phyloP scores from a whole-genome alignment of 371 early-diverging fungal genomes.

The Zychaea mexicana region DNA sequence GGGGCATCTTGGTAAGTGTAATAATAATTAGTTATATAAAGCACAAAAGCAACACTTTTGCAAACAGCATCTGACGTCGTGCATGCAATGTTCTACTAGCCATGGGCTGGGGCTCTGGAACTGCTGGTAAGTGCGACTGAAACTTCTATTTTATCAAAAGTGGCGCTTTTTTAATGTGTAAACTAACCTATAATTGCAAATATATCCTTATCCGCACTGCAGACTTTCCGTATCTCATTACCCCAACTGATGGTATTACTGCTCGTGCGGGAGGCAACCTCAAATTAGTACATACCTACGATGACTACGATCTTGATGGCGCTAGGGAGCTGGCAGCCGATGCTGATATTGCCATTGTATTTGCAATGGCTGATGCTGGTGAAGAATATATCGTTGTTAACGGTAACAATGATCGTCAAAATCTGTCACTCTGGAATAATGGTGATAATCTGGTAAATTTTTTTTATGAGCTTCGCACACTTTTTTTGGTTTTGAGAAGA shows the following conservation, averaged over 20 bases:
- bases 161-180: no score
- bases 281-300: slow-evolving; percentile 30
- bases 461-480: not conserved
- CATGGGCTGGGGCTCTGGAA: slow-evolving; percentile 70
- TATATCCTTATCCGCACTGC: no score
- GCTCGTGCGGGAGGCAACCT: slow-evolving; percentile 31
- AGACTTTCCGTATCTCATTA: slow-evolving; percentile 59
- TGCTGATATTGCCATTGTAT: slow-evolving; percentile 62
- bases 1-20: slow-evolving; percentile 58
- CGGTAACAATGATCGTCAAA: slow-evolving; percentile 53
- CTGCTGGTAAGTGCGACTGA: no score
- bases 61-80: not conserved
- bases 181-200: no score
- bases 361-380: slow-evolving; percentile 57
- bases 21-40: slow-evolving; percentile 27
- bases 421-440: slow-evolving; percentile 59
- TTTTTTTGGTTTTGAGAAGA: not conserved
- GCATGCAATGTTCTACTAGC: slow-evolving; percentile 38
- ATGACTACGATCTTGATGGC: slow-evolving; percentile 36
- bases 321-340: slow-evolving; percentile 36
- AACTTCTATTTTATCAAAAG: no score
- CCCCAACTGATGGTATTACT: slow-evolving; percentile 41
- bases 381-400: slow-evolving; percentile 49
- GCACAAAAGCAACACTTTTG: slow-evolving; percentile 1
- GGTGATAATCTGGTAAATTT: slow-evolving; percentile 57